Conservation (phyloP, 164 flowering plant genomes). For the Warburgia ugandensis region DNA sequence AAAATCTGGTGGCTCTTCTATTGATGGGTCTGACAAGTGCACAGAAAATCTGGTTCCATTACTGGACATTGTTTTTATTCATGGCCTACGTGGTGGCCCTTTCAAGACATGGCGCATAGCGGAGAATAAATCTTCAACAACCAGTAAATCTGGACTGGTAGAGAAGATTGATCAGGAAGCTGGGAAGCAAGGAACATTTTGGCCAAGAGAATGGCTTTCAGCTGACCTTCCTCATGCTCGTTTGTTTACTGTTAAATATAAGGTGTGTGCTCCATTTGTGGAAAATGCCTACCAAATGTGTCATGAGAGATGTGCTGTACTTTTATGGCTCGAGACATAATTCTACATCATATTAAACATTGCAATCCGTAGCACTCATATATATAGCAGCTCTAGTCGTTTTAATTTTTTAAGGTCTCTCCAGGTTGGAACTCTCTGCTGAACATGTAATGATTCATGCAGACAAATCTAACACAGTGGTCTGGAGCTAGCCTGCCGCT, state of each 20-base stretch:
- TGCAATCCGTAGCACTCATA: slow-evolving; percentile 1
- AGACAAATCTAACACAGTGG: slow-evolving; percentile 98
- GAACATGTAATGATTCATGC: slow-evolving; percentile 37
- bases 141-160: slow-evolving; percentile 71
- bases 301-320: no score
- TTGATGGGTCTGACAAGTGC: slow-evolving; percentile 14
- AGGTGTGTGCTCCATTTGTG: slow-evolving; percentile 47
- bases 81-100: slow-evolving; percentile 96
- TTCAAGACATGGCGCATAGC: slow-evolving; percentile 91
- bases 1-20: slow-evolving; percentile 19
- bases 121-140: slow-evolving; percentile 79
- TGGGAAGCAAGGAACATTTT: slow-evolving; percentile 86
- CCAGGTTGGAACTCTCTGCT: slow-evolving; percentile 31
- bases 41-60: slow-evolving; percentile 31
- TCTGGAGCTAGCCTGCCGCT: slow-evolving; percentile 98
- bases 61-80: slow-evolving; percentile 86
- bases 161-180: slow-evolving; percentile 98
- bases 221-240: slow-evolving; percentile 86
- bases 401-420: slow-evolving; percentile 24
- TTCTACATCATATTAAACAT: not conserved
- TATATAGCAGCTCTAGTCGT: slow-evolving; percentile 19
- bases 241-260: slow-evolving; percentile 79
- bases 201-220: slow-evolving; percentile 99
- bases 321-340: no score
- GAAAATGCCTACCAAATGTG: not conserved